A percentile compares a stretch with the other conserved stretches of the same genome.
Evolutionary conservation across 2,329 filamentous ascomycete genomes (phyloP).

Genomic region (Aspergillus sp.): DNA sequence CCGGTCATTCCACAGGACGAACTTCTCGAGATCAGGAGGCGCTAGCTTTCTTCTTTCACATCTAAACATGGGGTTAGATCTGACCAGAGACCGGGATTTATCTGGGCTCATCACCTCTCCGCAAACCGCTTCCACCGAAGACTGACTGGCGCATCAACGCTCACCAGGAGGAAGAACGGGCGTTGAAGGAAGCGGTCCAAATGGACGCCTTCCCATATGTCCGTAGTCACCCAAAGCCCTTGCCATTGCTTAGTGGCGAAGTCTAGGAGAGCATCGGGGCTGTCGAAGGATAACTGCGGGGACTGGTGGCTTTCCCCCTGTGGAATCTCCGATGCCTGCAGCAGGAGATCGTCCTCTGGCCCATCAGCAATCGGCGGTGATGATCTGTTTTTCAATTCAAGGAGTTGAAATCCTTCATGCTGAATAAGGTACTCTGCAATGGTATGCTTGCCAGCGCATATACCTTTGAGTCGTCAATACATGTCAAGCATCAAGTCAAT

Average conservation of each 20-base stretch:
- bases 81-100: not conserved
- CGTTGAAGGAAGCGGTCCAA: constrained; percentile 74
- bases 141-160: constrained; percentile 83
- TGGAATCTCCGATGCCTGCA: constrained; percentile 25
- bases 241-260: constrained; percentile 85
- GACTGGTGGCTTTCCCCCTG: constrained; percentile 15
- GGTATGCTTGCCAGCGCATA: constrained; percentile 89
- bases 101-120: constrained; percentile 44
- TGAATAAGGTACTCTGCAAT: constrained; percentile 85
- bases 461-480: constrained; percentile 56
- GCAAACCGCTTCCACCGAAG: constrained; percentile 80
- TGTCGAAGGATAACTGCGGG: constrained; percentile 52
- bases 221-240: constrained; percentile 79
- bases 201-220: constrained; percentile 70
- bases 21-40: constrained; percentile 57
- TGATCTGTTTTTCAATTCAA: constrained; percentile 56
- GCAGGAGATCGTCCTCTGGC: constrained; percentile 25
- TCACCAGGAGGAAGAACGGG: constrained; percentile 90
- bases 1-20: constrained; percentile 64
- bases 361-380: constrained; percentile 20
- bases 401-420: constrained; percentile 75
- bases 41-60: constrained; percentile 49
- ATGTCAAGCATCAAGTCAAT: not conserved
- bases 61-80: constrained; percentile 28
- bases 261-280: constrained; percentile 69